Conservation (phyloP, 2,329 filamentous ascomycete species). For the Trichoderma semiorbis region DNA sequence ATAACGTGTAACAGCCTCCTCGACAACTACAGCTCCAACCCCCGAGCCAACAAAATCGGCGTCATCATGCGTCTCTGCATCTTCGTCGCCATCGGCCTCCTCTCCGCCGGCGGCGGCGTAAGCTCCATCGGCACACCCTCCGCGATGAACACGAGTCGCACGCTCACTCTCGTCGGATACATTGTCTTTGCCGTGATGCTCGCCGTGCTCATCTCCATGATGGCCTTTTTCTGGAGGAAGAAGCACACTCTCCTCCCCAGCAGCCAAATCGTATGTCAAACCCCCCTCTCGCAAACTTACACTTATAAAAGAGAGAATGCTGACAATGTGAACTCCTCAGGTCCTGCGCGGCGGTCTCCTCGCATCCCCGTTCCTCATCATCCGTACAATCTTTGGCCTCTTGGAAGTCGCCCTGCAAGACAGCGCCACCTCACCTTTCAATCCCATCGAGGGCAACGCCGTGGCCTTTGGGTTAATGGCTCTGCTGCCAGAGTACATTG, state of each 20-base stretch:
- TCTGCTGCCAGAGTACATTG: conserved; percentile 21
- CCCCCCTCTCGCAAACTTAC: not conserved
- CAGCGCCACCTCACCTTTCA: conserved; percentile 17
- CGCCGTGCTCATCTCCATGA: conserved; percentile 19
- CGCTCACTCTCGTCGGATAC: conserved; percentile 24
- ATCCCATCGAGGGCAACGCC: conserved; percentile 20
- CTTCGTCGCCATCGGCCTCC: conserved; percentile 21
- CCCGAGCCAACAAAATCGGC: conserved; percentile 21
- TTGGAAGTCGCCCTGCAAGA: conserved; percentile 20
- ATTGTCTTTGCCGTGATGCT: conserved; percentile 24
- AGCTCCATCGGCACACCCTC: conserved; percentile 11
- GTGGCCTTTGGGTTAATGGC: conserved; percentile 21
- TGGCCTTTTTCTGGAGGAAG: conserved; percentile 20
- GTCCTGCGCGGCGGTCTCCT: conserved; percentile 22
- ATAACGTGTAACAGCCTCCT: conserved; percentile 16
- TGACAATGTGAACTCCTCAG: not conserved
- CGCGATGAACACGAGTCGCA: conserved; percentile 14
- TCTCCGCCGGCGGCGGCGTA: conserved; percentile 23
- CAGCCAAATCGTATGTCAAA: conserved; percentile 20
- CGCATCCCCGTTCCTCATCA: conserved; percentile 23
- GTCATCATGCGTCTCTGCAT: conserved; percentile 21
- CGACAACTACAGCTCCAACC: conserved; percentile 25
- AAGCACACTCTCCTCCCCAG: conserved; percentile 19
- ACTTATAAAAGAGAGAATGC: not conserved
- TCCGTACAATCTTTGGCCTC: conserved; percentile 25